Evolutionary conservation across 1,139 yeast genomes (phyloP), one percentile per base, ranked within the genome.

Genomic region (Hansenula lynferdii): DNA sequence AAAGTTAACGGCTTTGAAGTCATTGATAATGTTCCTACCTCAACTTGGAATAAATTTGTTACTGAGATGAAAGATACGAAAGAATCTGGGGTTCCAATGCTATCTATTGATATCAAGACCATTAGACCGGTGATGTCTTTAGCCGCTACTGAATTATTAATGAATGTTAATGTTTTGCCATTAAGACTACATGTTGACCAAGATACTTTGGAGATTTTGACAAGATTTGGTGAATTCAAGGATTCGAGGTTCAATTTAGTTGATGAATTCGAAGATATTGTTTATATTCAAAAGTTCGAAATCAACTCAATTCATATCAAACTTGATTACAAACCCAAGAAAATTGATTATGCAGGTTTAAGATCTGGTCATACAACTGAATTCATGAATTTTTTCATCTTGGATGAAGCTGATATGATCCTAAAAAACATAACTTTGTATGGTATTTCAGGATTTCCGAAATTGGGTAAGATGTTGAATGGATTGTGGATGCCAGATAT

Each of bases 241-340:
- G 96, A 86, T 54, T 64, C 69, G 10, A 62, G 96, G 42, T 85
- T 85, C 54, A 67, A 70, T 4, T 62, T 79, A n/a, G 67, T 80
- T 31, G 69, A 72, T 37, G 67, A 62, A 12, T 63, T 60, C 38
- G 78, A 72, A 15, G 95, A 85, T 45, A 72, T 75, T 5, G 56
- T 80, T 1, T 90, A 76, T 52, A 67, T 89, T 28, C 90, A 86
- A 51, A 78, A 77, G 53, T 72, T 89, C 35, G 75, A 75, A 37
- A 70, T 87, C 15, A 69, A 75, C 38, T 70, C 83, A 0, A 64
- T 92, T 1, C 74, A 72, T 36, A 60, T 94, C 26, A 80, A 81
- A 46, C 65, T 92, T 31, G 98, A 92, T 59, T 94, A 92, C 60
- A 90, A 89, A 56, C 98, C 98, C 0, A 90, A 89, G 54, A 85